These are phyloP conservation scores for Alnus glutinosa DNA, from an alignment of 306 rosid genomes.

Conservation along the genomic window DNA sequence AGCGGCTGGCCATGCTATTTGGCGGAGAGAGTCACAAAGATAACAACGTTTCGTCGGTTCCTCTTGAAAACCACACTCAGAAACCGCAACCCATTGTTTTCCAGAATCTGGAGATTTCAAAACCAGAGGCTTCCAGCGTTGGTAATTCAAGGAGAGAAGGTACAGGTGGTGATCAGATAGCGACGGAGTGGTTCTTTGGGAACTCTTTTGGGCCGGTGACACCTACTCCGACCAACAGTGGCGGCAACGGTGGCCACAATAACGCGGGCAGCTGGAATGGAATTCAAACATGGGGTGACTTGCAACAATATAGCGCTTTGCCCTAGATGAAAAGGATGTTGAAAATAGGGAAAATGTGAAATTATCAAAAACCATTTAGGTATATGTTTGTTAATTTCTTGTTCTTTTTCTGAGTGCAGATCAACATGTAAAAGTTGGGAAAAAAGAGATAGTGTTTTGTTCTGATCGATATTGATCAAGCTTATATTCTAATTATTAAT, in stretches of 20 bases:
- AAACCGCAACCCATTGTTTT: constrained; percentile 59
- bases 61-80: constrained; percentile 29
- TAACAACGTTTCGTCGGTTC: not conserved
- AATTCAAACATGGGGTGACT: constrained; percentile 68
- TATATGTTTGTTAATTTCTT: constrained; percentile 29
- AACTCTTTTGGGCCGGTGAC: constrained; percentile 56
- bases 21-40: constrained; percentile 44
- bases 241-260: constrained; percentile 39
- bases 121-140: constrained; percentile 24
- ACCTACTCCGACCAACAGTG: constrained; percentile 47
- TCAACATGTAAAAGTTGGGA: constrained; percentile 42
- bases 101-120: constrained; percentile 56
- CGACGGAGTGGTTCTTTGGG: constrained; percentile 90
- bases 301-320: constrained; percentile 74
- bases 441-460: constrained; percentile 19
- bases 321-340: constrained; percentile 50
- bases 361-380: constrained; percentile 38
- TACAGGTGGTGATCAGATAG: constrained; percentile 37
- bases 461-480: constrained; percentile 5
- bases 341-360: constrained; percentile 29
- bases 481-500: constrained; percentile 7
- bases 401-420: constrained; percentile 27
- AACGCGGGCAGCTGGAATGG: constrained; percentile 51
- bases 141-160: constrained; percentile 44
- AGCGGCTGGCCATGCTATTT: constrained; percentile 65